phyloP scores from a whole-genome alignment of 352 stramenopile species.

The Phytophthora nicotianae region DNA sequence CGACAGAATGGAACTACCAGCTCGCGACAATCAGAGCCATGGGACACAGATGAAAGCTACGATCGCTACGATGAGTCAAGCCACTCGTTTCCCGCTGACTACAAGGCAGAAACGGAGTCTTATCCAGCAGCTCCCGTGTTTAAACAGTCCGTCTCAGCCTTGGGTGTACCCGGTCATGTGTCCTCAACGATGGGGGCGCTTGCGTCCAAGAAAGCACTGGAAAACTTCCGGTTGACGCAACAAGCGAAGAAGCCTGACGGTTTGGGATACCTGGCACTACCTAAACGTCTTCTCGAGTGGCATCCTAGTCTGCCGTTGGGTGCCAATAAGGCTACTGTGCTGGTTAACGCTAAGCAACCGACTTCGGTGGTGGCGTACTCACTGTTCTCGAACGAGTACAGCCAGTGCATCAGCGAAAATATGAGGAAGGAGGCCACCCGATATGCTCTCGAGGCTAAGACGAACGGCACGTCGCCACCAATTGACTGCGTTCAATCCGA shows the following conservation, averaged over 20 bases:
- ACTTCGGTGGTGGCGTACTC: conserved; percentile 89
- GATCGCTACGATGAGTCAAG: conserved; percentile 67
- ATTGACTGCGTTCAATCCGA: conserved; percentile 32
- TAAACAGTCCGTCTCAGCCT: conserved; percentile 25
- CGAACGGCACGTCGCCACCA: conserved; percentile 39
- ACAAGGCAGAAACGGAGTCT: conserved; percentile 37
- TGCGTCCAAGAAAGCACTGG: conserved; percentile 61
- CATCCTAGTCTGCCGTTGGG: conserved; percentile 78
- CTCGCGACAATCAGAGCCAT: conserved; percentile 58
- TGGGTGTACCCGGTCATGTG: conserved; percentile 46
- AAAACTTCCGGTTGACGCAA: conserved; percentile 68
- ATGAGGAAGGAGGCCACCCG: conserved; percentile 57
- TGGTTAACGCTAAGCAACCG: conserved; percentile 81
- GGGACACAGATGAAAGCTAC: conserved; percentile 69
- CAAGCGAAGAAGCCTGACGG: conserved; percentile 65
- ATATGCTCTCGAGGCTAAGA: conserved; percentile 41
- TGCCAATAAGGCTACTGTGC: conserved; percentile 70
- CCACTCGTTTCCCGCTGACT: conserved; percentile 67
- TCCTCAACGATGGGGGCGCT: conserved; percentile 73
- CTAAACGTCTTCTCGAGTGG: conserved; percentile 80
- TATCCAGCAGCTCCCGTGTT: conserved; percentile 20
- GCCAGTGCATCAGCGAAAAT: conserved; percentile 72
- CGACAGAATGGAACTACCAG: conserved; percentile 39
- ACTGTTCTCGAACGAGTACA: conserved; percentile 85
- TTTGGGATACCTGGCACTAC: conserved; percentile 76